phyloP scores from a whole-genome alignment of 768 basidiomycete species.

The Rhodocollybia butyracea region DNA sequence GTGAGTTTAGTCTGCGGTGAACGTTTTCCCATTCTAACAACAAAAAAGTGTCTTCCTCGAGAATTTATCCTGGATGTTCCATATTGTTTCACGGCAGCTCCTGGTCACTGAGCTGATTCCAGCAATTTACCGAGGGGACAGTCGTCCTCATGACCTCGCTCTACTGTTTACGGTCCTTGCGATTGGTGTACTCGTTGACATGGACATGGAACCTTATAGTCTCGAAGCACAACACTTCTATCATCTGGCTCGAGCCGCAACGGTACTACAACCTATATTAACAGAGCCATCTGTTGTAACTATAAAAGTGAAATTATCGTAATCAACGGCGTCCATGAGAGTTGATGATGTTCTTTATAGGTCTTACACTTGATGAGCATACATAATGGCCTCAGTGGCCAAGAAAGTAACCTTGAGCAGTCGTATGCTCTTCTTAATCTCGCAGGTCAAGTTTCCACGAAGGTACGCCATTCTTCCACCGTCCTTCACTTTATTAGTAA shows the following conservation, averaged over 20 bases:
- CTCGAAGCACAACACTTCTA: conserved; percentile 53
- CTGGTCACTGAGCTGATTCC: conserved; percentile 44
- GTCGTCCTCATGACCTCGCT: conserved; percentile 50
- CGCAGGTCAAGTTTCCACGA: conserved; percentile 44
- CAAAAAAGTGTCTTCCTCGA: conserved; percentile 45
- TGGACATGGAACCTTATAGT: conserved; percentile 42
- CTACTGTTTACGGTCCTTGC: conserved; percentile 44
- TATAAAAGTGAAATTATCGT: conserved; percentile 29
- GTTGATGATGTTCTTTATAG: conserved; percentile 16
- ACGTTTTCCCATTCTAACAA: too few relatives aligned
- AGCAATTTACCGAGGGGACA: conserved; percentile 40
- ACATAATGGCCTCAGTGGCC: conserved; percentile 51
- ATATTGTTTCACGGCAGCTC: conserved; percentile 43
- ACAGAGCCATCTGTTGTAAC: conserved; percentile 43
- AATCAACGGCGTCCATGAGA: neutral
- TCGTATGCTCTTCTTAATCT: conserved; percentile 45
- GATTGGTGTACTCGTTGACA: conserved; percentile 47
- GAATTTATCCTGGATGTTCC: conserved; percentile 49
- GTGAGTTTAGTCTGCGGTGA: too few relatives aligned
- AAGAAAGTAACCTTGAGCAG: conserved; percentile 46
- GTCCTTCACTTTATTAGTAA: conserved; percentile 6
- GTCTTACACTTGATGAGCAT: conserved; percentile 51
- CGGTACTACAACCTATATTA: conserved; percentile 43
- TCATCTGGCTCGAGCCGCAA: conserved; percentile 41
- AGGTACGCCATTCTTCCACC: conserved; percentile 29